A percentile compares a stretch with the other conserved stretches of the same genome.
Conservation (phyloP, 371 early-diverging fungal species). For the Fennellomyces sp. region DNA sequence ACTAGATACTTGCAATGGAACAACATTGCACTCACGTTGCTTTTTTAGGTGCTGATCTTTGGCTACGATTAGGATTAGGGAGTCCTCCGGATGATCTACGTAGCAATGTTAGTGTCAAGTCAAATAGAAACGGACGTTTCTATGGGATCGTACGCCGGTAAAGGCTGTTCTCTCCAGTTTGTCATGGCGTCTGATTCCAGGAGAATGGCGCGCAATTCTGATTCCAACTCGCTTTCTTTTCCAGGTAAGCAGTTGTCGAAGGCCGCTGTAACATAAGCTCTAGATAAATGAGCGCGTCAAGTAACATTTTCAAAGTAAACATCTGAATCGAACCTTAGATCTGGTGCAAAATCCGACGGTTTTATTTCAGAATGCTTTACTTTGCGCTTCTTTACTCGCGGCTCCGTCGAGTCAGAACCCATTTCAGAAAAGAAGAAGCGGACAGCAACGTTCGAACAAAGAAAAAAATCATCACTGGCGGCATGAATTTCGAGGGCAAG, state of each 20-base stretch:
- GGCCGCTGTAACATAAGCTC: constrained; percentile 50
- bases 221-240: constrained; percentile 43
- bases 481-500: not conserved
- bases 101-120: not conserved
- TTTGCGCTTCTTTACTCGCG: not conserved
- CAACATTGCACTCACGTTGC: not conserved
- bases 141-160: constrained; percentile 16
- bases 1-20: no score
- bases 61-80: not conserved
- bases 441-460: no score
- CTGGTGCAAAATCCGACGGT: not conserved
- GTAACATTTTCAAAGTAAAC: not conserved
- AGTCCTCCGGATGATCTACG: not conserved
- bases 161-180: constrained; percentile 44
- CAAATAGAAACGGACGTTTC: not conserved
- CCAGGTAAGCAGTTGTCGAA: constrained; percentile 42
- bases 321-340: not conserved
- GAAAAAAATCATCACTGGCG: no score
- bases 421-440: no score
- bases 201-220: constrained; percentile 47
- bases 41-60: not conserved
- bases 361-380: not conserved
- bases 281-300: constrained; percentile 4
- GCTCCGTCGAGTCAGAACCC: no score
- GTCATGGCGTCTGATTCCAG: constrained; percentile 38